Evolutionary conservation across 305 asterid genomes (phyloP), one percentile per base, ranked within the genome.

Genomic region (Rubia tinctorum): DNA sequence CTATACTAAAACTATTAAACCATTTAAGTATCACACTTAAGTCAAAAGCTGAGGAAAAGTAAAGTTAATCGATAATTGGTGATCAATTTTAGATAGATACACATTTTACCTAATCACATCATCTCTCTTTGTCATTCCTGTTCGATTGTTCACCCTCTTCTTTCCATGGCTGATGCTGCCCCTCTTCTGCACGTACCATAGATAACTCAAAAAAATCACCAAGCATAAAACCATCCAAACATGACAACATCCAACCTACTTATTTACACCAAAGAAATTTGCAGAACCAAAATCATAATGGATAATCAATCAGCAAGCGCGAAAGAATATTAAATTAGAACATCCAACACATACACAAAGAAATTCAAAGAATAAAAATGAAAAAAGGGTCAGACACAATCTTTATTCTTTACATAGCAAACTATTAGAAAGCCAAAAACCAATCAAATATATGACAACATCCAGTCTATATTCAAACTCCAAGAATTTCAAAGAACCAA

Each of bases 81-180:
- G 96, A 89, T 95, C 99, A 80, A 95, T 92, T 81, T 95, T 98
- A 44, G 98, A 90, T 14, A 92, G 98, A 76, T 90, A 95, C 37
- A 95, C 98, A 1, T 98, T 95, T 83, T 98, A 89, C 87, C 87
- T 87, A 79, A 95, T 95, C 78, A 92, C 96, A 1, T 95, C 99
- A 23, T 92, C 98, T 45, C 88, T 82, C 77, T 95, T 98, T 42
- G 99, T 98, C 96, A 90, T 86, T 84, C 91, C 85, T 34, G 99
- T 95, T 77, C 99, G 80, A 85, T 80, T 87, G 71, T 89, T 95
- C 86, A 85, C 83, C 85, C 92, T n/a, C n/a, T n/a, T n/a, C n/a
- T 74, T 79, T 94, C 96, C 84, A 82, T 88, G 84, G 68, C 75
- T 66, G 75, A 76, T 87, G 79, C 86, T 90, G 81, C 60, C 0